phyloP scores from a whole-genome alignment of 768 basidiomycete genomes.

The Tricholoma matsutake region DNA sequence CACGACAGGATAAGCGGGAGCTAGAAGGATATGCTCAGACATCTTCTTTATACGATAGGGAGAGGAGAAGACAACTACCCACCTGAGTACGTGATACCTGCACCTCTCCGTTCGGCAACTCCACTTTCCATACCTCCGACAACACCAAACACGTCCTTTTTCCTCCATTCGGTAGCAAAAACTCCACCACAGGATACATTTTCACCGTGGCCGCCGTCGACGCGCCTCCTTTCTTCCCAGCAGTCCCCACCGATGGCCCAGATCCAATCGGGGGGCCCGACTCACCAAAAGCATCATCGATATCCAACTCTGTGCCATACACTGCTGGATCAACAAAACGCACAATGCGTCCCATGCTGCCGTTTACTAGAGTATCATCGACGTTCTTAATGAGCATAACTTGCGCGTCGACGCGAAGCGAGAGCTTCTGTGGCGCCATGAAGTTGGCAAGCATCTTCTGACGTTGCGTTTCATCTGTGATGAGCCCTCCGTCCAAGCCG shows the following conservation, averaged over 20 bases:
- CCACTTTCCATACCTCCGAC: conserved; percentile 82
- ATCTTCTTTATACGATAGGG: background rate
- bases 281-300: conserved; percentile 26
- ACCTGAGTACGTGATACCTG: conserved; percentile 83
- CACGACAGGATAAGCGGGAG: conserved; percentile 87
- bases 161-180: conserved; percentile 56
- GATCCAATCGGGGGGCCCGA: conserved; percentile 26
- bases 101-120: conserved; percentile 82
- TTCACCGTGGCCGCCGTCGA: conserved; percentile 16
- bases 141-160: conserved; percentile 54
- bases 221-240: conserved; percentile 24
- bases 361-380: conserved; percentile 90
- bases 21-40: conserved; percentile 35
- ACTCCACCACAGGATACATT: conserved; percentile 74
- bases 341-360: conserved; percentile 83
- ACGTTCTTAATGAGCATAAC: conserved; percentile 96
- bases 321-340: conserved; percentile 60
- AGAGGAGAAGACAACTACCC: conserved; percentile 14
- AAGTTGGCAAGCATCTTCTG: conserved; percentile 85
- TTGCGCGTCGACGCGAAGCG: conserved; percentile 77
- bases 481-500: conserved; percentile 62
- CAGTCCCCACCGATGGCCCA: conserved; percentile 20
- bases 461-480: conserved; percentile 52
- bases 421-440: conserved; percentile 77
- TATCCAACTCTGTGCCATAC: conserved; percentile 41